Evolutionary conservation across 1,284 basidiomycete species (phyloP), one percentile per base, ranked within the genome.

Genomic region (Cryptococcus maquisensis): DNA sequence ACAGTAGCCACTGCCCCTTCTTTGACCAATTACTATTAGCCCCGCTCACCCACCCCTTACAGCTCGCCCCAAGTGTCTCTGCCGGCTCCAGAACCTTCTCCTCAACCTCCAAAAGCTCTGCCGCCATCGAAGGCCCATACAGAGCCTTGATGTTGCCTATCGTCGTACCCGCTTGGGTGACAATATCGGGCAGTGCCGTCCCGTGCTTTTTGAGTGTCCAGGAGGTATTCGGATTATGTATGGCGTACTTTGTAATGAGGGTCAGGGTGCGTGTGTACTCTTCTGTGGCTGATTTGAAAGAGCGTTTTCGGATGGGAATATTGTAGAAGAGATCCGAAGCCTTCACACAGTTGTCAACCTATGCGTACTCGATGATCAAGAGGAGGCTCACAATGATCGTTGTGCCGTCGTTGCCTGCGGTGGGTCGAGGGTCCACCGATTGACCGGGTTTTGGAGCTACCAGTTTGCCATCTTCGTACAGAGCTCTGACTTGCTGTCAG

Each of bases 311-410:
- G 16, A 88, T 86, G 0, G 93, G 91, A 1, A 87, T 90, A 62
- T 97, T 98, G 77, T 91, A 96, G 73, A 99, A 99, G 35, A 99
- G 79, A 68, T 98, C 90, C 72, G 97, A 91, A 6, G 92, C 92
- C 88, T 94, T 59, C 8, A 9, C 9, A 9, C 15, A 16, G 7
- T 18, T 3, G 3, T 49, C 15, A 48, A 36, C 21, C 46, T 21
- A 3, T 20, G 9, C 13, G 24, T 26, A 24, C 40, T n/a, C n/a
- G 8, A 32, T 16, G 42, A 10, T 15, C 13, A 21, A 18, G 37
- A 38, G 28, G 51, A 23, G 8, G 18, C 84, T 50, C 64, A 91
- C 92, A 0, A 82, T 87, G 56, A 98, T 88, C 1, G 85, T 85
- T 0, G 96, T 98, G 1, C 96, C 96, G 56, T 97, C 88, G 63